A percentile compares a stretch with the other conserved stretches of the same genome.
Evolutionary conservation across 345 rosid genomes (phyloP).

Genomic region (Gossypium raimondii): DNA sequence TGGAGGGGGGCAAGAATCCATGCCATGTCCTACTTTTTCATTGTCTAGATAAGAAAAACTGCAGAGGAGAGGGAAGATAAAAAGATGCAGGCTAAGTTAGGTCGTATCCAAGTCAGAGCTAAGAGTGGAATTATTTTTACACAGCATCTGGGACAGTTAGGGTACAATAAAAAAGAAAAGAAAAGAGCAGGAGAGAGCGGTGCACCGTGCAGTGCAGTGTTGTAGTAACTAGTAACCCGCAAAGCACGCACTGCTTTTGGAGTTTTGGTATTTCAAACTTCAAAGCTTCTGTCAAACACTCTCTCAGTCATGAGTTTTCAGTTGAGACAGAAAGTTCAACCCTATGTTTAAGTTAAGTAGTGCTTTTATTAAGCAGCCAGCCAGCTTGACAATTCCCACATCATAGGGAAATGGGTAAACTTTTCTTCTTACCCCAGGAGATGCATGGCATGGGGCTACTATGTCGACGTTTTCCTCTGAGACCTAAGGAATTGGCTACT

Average conservation of each 20-base stretch:
- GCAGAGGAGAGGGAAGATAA: not conserved
- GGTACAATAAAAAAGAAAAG: not conserved
- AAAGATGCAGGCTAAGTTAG: not conserved
- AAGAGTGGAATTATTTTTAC: not conserved
- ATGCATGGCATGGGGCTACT: not conserved
- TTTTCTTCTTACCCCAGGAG: no score
- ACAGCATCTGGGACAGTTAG: not conserved
- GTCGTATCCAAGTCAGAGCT: constrained; percentile 30
- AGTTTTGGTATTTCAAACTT: constrained; percentile 13
- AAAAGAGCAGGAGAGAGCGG: not conserved
- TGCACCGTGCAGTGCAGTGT: not conserved
- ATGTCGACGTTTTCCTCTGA: not conserved
- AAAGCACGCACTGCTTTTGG: constrained; percentile 36
- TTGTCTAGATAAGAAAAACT: not conserved
- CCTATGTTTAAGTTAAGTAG: not conserved
- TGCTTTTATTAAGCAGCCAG: not conserved
- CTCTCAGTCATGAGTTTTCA: not conserved
- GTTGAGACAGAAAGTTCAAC: no score
- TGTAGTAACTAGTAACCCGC: constrained; percentile 29
- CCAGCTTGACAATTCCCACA: not conserved
- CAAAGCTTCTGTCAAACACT: constrained; percentile 1
- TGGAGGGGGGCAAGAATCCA: not conserved
- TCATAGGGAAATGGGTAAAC: not conserved
- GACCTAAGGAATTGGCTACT: not conserved
- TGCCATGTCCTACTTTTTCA: not conserved